Evolutionary conservation across 176 grass and related monocot species (phyloP), one percentile per base, ranked within the genome.

Genomic region (Carex pumila): DNA sequence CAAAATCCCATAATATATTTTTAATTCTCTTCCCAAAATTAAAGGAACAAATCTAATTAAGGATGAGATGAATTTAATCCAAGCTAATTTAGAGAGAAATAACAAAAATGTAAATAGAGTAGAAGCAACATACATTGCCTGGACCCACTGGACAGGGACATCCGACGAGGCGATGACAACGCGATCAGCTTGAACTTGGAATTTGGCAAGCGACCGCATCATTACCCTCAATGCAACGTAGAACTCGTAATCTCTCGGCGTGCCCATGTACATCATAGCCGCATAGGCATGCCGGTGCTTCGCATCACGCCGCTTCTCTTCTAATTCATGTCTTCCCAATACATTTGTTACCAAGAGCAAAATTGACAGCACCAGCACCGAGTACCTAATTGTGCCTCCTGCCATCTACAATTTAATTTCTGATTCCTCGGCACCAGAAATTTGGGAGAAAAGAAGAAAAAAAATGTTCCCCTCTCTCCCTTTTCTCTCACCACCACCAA

Each of bases 231-330:
- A 87, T 37, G 95, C 95, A 17, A 95, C 91, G 85, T 95, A 95
- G 91, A 98, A 98, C 88, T 98, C 95, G 89, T 98, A 98, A 81
- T 98, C 95, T 87, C 95, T 85, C 79, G 95, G 91, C 82, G 95
- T 98, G 39, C 95, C 95, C 95, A 98, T 95, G 91, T 98, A 98
- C 95, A 98, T 98, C 93, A 98, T 98, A 43, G 95, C 95, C n/a
- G 91, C 95, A 85, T 98, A 98, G 17, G 95, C 95, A 60, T 98
- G 86, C 34, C 85, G 82, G 63, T 90, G 87, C 45, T 22, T 54
- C 63, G 17, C n/a, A 39, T 29, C 73, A n/a, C 2, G 47, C 41
- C 29, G 52, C 88, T 31, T 25, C 69, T 67, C 49, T 11, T 76
- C 1, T 25, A 31, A 6, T 73, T 75, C 32, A 39, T 79, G 12